Conservation (phyloP, 495 filamentous ascomycete species). For the Aspergillus carlsbadensis region DNA sequence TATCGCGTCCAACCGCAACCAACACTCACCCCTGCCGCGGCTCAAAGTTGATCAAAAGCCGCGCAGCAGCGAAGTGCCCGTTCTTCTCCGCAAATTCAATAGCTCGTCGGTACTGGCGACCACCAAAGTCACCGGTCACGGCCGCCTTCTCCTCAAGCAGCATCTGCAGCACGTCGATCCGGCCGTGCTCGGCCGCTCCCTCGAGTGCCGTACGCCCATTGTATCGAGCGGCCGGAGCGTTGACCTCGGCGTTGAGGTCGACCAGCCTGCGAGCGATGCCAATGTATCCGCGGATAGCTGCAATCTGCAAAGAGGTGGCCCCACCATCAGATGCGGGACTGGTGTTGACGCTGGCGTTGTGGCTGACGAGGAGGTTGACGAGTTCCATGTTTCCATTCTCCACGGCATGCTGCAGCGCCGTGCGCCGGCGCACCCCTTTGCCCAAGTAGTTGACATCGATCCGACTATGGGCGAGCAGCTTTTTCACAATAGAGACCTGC, state of each 20-base stretch:
- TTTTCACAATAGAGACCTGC: background rate
- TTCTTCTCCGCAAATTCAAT: background rate
- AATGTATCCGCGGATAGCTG: conserved; percentile 25
- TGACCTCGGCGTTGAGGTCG: background rate
- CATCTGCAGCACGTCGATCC: background rate
- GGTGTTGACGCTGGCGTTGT: conserved; percentile 27
- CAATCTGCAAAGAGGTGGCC: conserved; percentile 16
- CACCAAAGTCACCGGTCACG: no score
- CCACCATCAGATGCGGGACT: conserved; percentile 11
- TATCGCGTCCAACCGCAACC: no score
- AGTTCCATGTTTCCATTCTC: conserved; percentile 15
- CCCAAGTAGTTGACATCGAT: no score
- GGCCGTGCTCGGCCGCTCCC: background rate
- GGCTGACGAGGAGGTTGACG: conserved; percentile 24
- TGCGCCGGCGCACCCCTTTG: no score
- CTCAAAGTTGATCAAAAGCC: no score
- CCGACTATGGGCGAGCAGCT: no score
- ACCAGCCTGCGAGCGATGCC: conserved; percentile 4
- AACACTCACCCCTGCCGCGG: no score
- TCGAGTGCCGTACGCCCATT: background rate
- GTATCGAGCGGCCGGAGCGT: background rate
- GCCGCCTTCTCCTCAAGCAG: background rate
- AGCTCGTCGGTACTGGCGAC: background rate
- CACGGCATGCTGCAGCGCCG: background rate
- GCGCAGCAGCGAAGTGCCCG: background rate